Percentiles rank a stretch among this genome's conserved stretches.
Conservation (phyloP, 345 rosid genomes). For the Turritis glabra region DNA sequence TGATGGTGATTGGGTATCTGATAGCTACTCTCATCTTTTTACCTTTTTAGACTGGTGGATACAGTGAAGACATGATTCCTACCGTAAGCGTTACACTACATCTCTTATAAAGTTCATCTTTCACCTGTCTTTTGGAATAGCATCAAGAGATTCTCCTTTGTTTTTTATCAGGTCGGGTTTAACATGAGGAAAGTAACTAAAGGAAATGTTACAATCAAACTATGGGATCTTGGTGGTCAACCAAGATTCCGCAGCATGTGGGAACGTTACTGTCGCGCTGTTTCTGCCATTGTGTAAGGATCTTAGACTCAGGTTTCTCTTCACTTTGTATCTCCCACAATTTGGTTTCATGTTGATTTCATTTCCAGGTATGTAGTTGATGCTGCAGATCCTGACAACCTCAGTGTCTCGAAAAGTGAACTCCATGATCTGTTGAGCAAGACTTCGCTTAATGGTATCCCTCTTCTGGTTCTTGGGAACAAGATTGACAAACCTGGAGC, state of each 20-base stretch:
- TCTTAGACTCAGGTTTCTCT: neutral
- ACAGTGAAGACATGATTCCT: slow-evolving; percentile 95
- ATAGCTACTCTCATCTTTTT: neutral
- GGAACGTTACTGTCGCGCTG: slow-evolving; percentile 82
- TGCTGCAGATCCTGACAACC: slow-evolving; percentile 67
- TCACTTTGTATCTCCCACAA: no score
- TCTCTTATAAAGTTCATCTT: neutral
- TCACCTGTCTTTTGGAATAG: neutral
- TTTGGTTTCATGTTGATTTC: slow-evolving; percentile 11
- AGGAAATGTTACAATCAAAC: slow-evolving; percentile 79
- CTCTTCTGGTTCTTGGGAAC: slow-evolving; percentile 70
- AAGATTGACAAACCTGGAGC: slow-evolving; percentile 73
- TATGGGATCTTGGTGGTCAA: slow-evolving; percentile 89
- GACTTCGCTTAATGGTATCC: slow-evolving; percentile 62
- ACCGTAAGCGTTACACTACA: slow-evolving; percentile 44
- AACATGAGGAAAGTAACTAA: slow-evolving; percentile 89
- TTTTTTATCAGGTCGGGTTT: slow-evolving; percentile 64
- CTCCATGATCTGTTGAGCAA: slow-evolving; percentile 75
- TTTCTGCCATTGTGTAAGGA: slow-evolving; percentile 65
- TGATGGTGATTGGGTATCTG: neutral
- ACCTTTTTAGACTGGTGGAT: slow-evolving; percentile 70
- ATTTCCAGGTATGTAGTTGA: slow-evolving; percentile 65
- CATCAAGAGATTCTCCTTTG: neutral
- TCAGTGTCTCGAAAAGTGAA: slow-evolving; percentile 63
- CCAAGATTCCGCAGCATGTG: slow-evolving; percentile 82